Percentiles rank a stretch among this genome's conserved stretches.
phyloP scores from a whole-genome alignment of 495 filamentous ascomycete genomes.

The Penicillium longicatenatum region DNA sequence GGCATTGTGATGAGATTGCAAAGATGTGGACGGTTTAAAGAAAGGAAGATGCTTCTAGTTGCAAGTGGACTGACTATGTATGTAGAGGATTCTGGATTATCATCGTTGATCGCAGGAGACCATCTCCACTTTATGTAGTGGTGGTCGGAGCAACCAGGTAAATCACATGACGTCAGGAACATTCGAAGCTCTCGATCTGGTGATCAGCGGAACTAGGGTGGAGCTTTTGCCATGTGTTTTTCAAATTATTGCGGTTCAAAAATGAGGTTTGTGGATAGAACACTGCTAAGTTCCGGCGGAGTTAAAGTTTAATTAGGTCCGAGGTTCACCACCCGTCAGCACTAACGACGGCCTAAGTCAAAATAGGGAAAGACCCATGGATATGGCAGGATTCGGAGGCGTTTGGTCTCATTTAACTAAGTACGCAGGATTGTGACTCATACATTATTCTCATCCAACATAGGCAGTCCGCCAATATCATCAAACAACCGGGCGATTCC shows the following conservation, averaged over 20 bases:
- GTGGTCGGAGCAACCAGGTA: neutral
- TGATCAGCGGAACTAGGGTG: neutral
- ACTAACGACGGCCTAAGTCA: neutral
- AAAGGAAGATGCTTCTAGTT: neutral
- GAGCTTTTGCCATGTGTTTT: neutral
- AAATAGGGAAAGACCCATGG: neutral
- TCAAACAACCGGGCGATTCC: slow-evolving; percentile 43
- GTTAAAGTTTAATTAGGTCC: neutral
- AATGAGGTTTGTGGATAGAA: too few species aligned
- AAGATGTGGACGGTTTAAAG: neutral
- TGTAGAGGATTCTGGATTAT: neutral
- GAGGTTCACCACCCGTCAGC: neutral
- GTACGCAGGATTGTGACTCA: neutral
- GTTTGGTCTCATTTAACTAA: too few species aligned
- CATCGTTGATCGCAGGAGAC: too few species aligned
- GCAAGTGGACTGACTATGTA: neutral
- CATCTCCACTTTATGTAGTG: too few species aligned
- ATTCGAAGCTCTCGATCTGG: neutral
- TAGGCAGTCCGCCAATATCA: slow-evolving; percentile 38
- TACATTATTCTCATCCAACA: slow-evolving; percentile 29
- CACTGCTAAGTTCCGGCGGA: neutral
- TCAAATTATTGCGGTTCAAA: too few species aligned
- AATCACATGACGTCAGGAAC: neutral
- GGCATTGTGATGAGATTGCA: slow-evolving; percentile 15
- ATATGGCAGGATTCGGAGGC: neutral